Evolutionary conservation across 768 basidiomycete species (phyloP).

Genomic region (Boletus coccyginus): DNA sequence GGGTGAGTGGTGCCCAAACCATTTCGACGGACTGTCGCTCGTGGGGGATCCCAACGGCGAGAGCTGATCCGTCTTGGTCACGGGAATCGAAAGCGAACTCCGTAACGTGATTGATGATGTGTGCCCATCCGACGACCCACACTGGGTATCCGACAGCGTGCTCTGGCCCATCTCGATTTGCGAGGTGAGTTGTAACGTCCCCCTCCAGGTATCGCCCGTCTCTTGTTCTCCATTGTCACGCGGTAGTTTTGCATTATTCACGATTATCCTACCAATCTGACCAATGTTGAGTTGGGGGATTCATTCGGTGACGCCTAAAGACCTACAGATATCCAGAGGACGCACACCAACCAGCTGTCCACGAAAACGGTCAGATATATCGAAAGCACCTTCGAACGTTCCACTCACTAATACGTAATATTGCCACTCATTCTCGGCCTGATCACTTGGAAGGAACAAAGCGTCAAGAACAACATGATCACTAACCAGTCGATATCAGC

Average conservation of each 20-base stretch:
- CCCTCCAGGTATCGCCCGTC: neutral
- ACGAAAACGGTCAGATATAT: neutral
- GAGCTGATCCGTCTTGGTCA: neutral
- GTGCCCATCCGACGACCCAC: neutral
- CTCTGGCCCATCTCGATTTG: constrained; percentile 13
- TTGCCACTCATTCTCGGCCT: constrained; percentile 16
- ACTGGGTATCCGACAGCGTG: neutral
- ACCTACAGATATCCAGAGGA: constrained; percentile 21
- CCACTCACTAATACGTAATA: constrained; percentile 19
- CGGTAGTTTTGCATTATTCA: constrained; percentile 11
- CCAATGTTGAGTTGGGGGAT: neutral
- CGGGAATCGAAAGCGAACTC: neutral
- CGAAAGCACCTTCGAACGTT: neutral
- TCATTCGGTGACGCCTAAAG: neutral
- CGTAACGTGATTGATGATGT: neutral
- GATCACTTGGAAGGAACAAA: constrained; percentile 12
- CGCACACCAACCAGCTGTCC: constrained; percentile 19
- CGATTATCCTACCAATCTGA: constrained; percentile 17
- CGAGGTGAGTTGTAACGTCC: constrained; percentile 15
- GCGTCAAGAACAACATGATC: constrained; percentile 17
- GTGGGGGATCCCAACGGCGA: neutral
- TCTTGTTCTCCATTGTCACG: neutral
- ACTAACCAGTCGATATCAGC: constrained; percentile 3
- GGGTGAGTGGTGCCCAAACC: neutral
- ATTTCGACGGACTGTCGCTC: neutral